Conservation (phyloP, 2,329 filamentous ascomycete genomes). For the Scedosporium aurantiacum region DNA sequence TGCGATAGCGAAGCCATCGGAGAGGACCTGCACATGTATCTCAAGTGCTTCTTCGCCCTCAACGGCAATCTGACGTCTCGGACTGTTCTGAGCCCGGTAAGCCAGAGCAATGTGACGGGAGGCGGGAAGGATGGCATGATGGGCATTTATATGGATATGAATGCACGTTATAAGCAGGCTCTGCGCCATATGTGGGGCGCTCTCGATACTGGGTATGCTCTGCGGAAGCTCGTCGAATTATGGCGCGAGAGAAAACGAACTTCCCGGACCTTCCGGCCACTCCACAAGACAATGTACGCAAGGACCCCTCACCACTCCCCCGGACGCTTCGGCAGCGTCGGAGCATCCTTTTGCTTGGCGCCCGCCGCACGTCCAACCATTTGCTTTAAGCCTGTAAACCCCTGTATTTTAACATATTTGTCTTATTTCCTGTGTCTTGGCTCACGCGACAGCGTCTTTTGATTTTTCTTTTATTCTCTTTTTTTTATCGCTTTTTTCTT, state of each 20-base stretch:
- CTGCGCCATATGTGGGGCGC: slow-evolving; percentile 68
- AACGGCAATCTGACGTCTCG: slow-evolving; percentile 56
- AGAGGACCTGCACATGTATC: slow-evolving; percentile 67
- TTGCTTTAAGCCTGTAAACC: not conserved
- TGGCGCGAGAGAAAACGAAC: slow-evolving; percentile 48
- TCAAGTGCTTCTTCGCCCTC: slow-evolving; percentile 67
- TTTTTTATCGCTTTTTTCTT: too few species aligned
- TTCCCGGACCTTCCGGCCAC: slow-evolving; percentile 40
- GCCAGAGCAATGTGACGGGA: slow-evolving; percentile 60
- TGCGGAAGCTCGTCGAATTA: slow-evolving; percentile 46
- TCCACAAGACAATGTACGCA: slow-evolving; percentile 36
- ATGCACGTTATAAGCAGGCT: slow-evolving; percentile 60
- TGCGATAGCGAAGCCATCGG: slow-evolving; percentile 60
- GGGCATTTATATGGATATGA: slow-evolving; percentile 45
- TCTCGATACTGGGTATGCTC: slow-evolving; percentile 55
- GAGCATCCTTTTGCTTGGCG: too few species aligned
- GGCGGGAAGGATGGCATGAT: slow-evolving; percentile 39
- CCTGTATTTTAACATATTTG: not conserved
- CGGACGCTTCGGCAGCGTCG: not conserved
- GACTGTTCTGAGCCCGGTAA: slow-evolving; percentile 57
- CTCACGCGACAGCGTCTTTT: not conserved
- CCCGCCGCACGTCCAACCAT: not conserved
- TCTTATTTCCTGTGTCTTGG: not conserved
- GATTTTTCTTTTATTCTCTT: too few species aligned
- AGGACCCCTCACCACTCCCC: not conserved